phyloP scores from a whole-genome alignment of 495 filamentous ascomycete genomes.

The Aspergillus saccharolyticus region DNA sequence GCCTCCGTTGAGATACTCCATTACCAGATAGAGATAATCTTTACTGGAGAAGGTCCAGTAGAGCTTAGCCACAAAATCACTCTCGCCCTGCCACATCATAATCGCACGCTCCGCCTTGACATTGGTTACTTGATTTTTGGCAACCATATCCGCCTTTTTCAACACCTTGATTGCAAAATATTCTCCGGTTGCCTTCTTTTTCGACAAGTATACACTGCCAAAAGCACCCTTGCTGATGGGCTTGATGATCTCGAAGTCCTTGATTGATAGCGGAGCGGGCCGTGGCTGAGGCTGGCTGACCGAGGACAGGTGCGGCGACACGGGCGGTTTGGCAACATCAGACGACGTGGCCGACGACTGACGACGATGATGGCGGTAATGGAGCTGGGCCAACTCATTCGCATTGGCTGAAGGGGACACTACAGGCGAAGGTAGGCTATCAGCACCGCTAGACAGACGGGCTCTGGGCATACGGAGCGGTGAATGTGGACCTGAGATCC shows the following conservation, averaged over 20 bases:
- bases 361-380: constrained; percentile 73
- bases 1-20: constrained; percentile 98
- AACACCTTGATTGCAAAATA: constrained; percentile 98
- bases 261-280: constrained; percentile 89
- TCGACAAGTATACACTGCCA: constrained; percentile 93
- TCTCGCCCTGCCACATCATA: constrained; percentile 99
- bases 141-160: constrained; percentile 99
- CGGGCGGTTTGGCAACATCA: constrained; percentile 59
- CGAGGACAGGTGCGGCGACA: constrained; percentile 74
- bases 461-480: constrained; percentile 84
- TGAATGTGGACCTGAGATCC: constrained; percentile 70
- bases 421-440: constrained; percentile 77
- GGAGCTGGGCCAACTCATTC: constrained; percentile 62
- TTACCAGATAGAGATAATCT: constrained; percentile 96
- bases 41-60: constrained; percentile 99
- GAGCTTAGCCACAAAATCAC: constrained; percentile 96
- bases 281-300: constrained; percentile 68
- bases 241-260: constrained; percentile 99
- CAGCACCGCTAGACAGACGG: constrained; percentile 66
- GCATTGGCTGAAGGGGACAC: constrained; percentile 79
- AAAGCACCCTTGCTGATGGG: constrained; percentile 99
- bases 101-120: constrained; percentile 99
- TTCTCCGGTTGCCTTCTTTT: constrained; percentile 97
- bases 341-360: constrained; percentile 89
- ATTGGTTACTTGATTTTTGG: constrained; percentile 98